These are phyloP conservation scores for Papiliotrema nemorosa DNA, from an alignment of 1,284 basidiomycete genomes.

Conservation along the genomic window DNA sequence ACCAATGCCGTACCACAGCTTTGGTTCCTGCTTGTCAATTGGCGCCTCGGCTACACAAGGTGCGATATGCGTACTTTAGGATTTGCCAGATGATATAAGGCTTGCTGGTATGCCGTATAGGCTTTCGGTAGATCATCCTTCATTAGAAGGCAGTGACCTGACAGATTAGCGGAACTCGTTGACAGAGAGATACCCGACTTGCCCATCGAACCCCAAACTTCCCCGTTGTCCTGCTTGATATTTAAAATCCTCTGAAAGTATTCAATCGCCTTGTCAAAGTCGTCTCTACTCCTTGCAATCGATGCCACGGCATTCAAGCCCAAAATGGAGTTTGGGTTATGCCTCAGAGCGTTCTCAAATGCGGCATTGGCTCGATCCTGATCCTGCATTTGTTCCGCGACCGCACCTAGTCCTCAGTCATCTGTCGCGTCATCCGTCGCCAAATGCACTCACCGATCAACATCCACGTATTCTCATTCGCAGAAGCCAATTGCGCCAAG, in stretches of 20 bases:
- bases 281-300: slow-evolving; percentile 56
- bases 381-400: slow-evolving; percentile 87
- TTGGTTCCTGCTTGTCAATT: slow-evolving; percentile 75
- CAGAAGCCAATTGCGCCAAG: slow-evolving; percentile 57
- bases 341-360: slow-evolving; percentile 86
- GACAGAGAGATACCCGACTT: slow-evolving; percentile 23
- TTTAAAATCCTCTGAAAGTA: slow-evolving; percentile 87
- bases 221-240: slow-evolving; percentile 86
- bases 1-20: slow-evolving; percentile 99
- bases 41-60: slow-evolving; percentile 1
- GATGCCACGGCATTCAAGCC: slow-evolving; percentile 82
- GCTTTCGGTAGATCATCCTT: slow-evolving; percentile 98
- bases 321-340: slow-evolving; percentile 81
- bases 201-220: slow-evolving; percentile 92
- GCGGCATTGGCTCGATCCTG: slow-evolving; percentile 81
- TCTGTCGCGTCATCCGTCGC: background rate
- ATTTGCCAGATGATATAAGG: slow-evolving; percentile 89
- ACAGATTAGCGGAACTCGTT: background rate
- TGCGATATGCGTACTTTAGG: slow-evolving; percentile 65
- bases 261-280: slow-evolving; percentile 69
- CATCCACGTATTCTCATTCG: slow-evolving; percentile 90
- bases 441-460: slow-evolving; percentile 73
- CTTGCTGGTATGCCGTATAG: slow-evolving; percentile 98
- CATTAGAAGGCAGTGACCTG: slow-evolving; percentile 93
- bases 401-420: slow-evolving; percentile 60